Percentiles rank a stretch among this genome's conserved stretches.
These are phyloP conservation scores for Tetracentron sinense DNA, from an alignment of 164 flowering plant genomes.

Conservation along the genomic window DNA sequence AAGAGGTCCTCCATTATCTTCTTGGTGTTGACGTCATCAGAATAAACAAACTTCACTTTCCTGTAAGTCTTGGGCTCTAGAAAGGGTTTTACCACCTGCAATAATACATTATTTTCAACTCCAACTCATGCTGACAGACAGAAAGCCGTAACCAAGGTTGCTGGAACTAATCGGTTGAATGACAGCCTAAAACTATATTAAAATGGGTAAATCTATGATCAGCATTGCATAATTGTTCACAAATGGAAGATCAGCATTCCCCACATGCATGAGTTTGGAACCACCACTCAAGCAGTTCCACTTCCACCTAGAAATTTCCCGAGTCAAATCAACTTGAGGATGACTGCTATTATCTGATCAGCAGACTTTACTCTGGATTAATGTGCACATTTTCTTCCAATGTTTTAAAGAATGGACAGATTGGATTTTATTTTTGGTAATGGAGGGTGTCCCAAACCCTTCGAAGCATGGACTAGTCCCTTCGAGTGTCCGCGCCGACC, in stretches of 20 bases:
- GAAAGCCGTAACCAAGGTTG: not conserved
- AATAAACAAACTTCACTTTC: constrained; percentile 86
- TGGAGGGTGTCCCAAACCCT: no score
- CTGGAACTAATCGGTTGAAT: no score
- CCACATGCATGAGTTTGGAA: no score
- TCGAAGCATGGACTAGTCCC: no score
- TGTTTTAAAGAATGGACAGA: not conserved
- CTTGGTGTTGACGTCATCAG: constrained; percentile 51
- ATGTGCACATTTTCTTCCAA: not conserved
- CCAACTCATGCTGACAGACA: not conserved
- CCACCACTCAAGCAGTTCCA: not conserved
- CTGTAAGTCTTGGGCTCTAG: constrained; percentile 73
- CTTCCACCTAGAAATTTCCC: no score
- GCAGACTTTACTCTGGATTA: not conserved
- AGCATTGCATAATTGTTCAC: not conserved
- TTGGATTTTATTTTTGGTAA: no score
- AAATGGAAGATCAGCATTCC: not conserved
- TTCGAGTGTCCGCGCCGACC: no score
- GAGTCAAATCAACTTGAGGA: not conserved
- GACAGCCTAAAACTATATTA: no score
- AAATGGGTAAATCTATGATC: not conserved
- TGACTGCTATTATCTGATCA: not conserved
- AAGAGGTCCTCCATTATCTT: constrained; percentile 76
- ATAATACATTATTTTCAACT: not conserved
- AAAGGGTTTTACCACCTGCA: constrained; percentile 85